Conservation (phyloP, 2,329 filamentous ascomycete species). For the Colletotrichum camelliae region DNA sequence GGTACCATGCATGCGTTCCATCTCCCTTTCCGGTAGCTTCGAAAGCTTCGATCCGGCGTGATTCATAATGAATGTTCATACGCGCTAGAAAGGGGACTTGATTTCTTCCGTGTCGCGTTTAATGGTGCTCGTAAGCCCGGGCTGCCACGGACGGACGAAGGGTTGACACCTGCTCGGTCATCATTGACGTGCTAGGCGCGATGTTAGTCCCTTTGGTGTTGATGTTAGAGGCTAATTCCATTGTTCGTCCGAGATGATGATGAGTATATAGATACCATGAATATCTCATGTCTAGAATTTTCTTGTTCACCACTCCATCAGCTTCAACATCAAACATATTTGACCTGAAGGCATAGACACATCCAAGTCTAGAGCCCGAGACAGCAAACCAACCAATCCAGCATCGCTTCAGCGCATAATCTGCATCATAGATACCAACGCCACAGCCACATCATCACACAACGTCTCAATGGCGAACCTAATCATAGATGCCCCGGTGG, state of each 20-base stretch:
- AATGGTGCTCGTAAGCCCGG: neutral
- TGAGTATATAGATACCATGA: neutral
- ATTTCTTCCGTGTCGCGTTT: neutral
- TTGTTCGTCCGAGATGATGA: neutral
- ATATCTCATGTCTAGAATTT: neutral
- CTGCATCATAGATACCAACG: neutral
- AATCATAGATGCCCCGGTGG: constrained; percentile 62
- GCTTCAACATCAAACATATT: neutral
- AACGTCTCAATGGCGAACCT: constrained; percentile 3
- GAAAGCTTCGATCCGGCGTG: neutral
- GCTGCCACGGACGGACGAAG: neutral
- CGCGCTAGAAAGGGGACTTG: neutral
- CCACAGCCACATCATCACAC: neutral
- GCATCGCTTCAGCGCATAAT: neutral
- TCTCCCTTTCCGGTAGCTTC: constrained; percentile 1
- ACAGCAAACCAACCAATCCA: neutral
- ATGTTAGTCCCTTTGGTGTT: neutral
- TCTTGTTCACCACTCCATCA: neutral
- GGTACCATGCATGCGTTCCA: neutral
- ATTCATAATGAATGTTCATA: constrained; percentile 7
- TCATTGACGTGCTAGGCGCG: neutral
- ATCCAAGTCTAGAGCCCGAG: neutral
- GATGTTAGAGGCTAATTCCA: neutral
- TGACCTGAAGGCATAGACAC: neutral
- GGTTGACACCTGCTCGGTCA: constrained; percentile 5